Evolutionary conservation across 495 filamentous ascomycete species (phyloP).

Genomic region (Xylaria intraflava): DNA sequence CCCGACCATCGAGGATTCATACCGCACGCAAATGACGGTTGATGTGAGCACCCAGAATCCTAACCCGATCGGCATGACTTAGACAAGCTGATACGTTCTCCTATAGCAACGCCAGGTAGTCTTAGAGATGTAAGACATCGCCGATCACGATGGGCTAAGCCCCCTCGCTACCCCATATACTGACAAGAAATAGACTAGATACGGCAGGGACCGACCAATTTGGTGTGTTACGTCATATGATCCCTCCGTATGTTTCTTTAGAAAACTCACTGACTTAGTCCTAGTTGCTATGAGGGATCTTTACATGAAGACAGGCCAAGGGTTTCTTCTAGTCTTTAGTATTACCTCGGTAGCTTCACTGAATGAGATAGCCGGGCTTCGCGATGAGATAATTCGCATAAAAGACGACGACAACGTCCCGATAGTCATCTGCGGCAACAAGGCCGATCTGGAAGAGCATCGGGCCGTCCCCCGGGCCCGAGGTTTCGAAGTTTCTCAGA

Average conservation of each 20-base stretch:
- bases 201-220: constrained; percentile 98
- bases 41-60: constrained; percentile 57
- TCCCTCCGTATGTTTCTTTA: not conserved
- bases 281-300: constrained; percentile 66
- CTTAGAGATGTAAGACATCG: constrained; percentile 75
- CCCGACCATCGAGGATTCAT: constrained; percentile 96
- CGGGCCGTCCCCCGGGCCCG: constrained; percentile 73
- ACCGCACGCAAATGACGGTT: constrained; percentile 87
- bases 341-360: constrained; percentile 86
- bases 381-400: constrained; percentile 94
- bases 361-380: constrained; percentile 76
- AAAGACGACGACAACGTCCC: constrained; percentile 91
- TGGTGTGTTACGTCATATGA: constrained; percentile 53
- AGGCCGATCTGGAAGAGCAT: constrained; percentile 90
- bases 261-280: constrained; percentile 14
- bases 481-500: constrained; percentile 80
- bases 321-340: constrained; percentile 94
- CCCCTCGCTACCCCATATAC: constrained; percentile 5
- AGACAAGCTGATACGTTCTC: constrained; percentile 21
- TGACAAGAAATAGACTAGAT: constrained; percentile 61
- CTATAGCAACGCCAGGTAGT: constrained; percentile 86
- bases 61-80: constrained; percentile 12
- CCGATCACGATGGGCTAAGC: constrained; percentile 4
- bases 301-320: constrained; percentile 96
- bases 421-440: constrained; percentile 96